Conservation (phyloP, 2,329 filamentous ascomycete species). For the Chrysoporthe austroafricana region DNA sequence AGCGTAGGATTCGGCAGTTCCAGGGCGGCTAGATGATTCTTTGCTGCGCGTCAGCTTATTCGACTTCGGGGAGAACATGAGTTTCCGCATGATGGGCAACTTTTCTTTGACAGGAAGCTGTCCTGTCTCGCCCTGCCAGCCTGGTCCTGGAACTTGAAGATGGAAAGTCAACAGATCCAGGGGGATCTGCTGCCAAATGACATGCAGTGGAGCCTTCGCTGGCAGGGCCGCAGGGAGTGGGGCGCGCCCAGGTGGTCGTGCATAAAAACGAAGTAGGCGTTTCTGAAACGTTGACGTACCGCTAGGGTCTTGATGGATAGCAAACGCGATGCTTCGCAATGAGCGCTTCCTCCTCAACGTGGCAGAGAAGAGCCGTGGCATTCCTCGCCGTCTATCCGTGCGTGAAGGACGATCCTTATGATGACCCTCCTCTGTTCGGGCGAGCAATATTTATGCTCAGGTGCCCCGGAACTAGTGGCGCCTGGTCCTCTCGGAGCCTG, state of each 20-base stretch:
- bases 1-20: conserved; percentile 26
- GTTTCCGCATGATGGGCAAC: conserved; percentile 29
- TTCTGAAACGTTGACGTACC: conserved; percentile 34
- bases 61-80: conserved; percentile 28
- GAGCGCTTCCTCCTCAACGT: conserved; percentile 31
- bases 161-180: conserved; percentile 31
- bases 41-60: conserved; percentile 30
- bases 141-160: conserved; percentile 25
- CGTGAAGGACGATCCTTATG: background rate
- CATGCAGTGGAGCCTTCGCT: conserved; percentile 26
- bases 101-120: conserved; percentile 17
- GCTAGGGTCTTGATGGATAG: conserved; percentile 35
- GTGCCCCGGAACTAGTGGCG: background rate
- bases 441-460: background rate
- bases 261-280: conserved; percentile 19
- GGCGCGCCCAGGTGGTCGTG: conserved; percentile 26
- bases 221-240: conserved; percentile 18
- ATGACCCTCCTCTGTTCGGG: background rate
- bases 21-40: conserved; percentile 27
- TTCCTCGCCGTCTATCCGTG: background rate
- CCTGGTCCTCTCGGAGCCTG: background rate
- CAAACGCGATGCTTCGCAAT: conserved; percentile 31
- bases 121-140: conserved; percentile 23
- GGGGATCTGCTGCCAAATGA: conserved; percentile 28
- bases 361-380: conserved; percentile 29